Evolutionary conservation across 2,329 filamentous ascomycete species (phyloP).

Genomic region (Sarocladium brachiariae): DNA sequence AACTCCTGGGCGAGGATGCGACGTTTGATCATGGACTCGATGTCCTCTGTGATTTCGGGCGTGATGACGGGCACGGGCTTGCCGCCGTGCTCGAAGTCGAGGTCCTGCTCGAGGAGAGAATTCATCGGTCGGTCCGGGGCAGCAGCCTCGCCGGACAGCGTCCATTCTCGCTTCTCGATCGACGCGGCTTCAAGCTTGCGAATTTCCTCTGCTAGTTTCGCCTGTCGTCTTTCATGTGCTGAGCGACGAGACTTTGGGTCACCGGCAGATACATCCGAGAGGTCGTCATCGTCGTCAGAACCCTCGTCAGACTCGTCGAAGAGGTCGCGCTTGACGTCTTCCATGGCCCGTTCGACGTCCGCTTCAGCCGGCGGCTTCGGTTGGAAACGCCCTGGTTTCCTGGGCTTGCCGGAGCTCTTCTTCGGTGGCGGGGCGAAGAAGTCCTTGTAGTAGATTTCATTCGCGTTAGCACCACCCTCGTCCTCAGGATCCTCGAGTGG

Average conservation of each 20-base stretch:
- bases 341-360: constrained; percentile 77
- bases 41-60: constrained; percentile 79
- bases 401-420: constrained; percentile 53
- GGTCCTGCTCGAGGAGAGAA: constrained; percentile 86
- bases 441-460: constrained; percentile 83
- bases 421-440: constrained; percentile 85
- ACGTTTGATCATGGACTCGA: constrained; percentile 90
- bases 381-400: constrained; percentile 31
- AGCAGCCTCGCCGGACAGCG: constrained; percentile 77
- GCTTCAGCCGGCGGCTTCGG: constrained; percentile 46
- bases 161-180: constrained; percentile 87
- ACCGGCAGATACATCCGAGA: constrained; percentile 59
- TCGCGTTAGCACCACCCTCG: constrained; percentile 59
- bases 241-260: constrained; percentile 71
- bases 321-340: constrained; percentile 78
- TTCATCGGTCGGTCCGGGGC: constrained; percentile 79
- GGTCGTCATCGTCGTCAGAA: constrained; percentile 42
- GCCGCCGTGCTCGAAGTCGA: constrained; percentile 91
- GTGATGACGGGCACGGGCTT: constrained; percentile 95
- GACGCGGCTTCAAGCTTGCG: constrained; percentile 83
- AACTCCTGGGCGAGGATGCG: constrained; percentile 87
- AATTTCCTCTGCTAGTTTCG: constrained; percentile 83
- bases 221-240: constrained; percentile 78
- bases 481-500: constrained; percentile 33
- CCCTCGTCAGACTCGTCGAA: constrained; percentile 70